Conservation (phyloP, 2,329 filamentous ascomycete species). For the Fusarium coicis region DNA sequence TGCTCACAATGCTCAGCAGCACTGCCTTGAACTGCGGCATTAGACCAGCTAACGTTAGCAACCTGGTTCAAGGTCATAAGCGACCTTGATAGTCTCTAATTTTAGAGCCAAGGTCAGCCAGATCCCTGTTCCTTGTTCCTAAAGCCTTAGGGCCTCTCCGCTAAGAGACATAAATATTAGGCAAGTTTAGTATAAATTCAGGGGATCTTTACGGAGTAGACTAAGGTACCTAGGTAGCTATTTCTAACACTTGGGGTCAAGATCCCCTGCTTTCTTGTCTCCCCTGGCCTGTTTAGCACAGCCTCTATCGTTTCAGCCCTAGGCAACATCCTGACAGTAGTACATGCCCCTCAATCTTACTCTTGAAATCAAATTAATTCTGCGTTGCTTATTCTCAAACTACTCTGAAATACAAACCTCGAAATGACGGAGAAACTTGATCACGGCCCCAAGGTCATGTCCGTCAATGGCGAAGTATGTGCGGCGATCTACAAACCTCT, state of each 20-base stretch:
- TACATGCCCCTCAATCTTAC: not conserved
- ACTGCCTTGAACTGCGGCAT: not conserved
- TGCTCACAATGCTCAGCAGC: not conserved
- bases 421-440: not conserved
- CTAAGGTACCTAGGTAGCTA: too few relatives aligned
- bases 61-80: not conserved
- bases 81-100: not conserved
- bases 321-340: not conserved
- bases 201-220: not conserved
- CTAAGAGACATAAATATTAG: not conserved
- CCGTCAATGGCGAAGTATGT: not conserved
- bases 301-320: not conserved
- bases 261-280: not conserved
- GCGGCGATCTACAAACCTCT: conserved; percentile 4
- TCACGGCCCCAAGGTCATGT: rapidly evolving
- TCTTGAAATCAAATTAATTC: too few relatives aligned
- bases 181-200: not conserved
- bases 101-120: not conserved
- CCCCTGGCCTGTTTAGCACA: not conserved
- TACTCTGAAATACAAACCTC: too few relatives aligned
- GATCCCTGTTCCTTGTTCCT: not conserved
- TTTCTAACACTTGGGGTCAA: not conserved
- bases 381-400: not conserved
- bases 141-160: rapidly evolving
- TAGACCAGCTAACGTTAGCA: not conserved